Conservation (phyloP, 1,284 basidiomycete genomes). For the Leccinum subrobustum region DNA sequence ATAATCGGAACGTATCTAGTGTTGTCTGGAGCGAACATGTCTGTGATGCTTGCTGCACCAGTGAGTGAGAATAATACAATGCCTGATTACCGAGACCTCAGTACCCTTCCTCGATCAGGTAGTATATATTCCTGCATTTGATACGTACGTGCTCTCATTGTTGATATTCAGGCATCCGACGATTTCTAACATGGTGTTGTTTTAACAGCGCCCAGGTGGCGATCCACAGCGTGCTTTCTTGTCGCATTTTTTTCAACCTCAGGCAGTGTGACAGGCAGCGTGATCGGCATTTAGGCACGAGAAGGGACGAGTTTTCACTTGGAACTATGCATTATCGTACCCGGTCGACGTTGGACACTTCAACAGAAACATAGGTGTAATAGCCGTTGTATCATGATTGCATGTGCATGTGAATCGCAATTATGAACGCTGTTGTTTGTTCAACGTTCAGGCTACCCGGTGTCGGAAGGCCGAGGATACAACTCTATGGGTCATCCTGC, state of each 20-base stretch:
- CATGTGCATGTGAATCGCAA: background rate
- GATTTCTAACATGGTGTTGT: constrained; percentile 10
- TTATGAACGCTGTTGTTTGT: background rate
- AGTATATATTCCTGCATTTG: constrained; percentile 18
- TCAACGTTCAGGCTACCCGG: background rate
- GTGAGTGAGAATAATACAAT: constrained; percentile 12
- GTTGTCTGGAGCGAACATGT: constrained; percentile 20
- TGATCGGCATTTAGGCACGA: constrained; percentile 4
- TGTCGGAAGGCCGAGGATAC: background rate
- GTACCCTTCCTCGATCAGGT: constrained; percentile 5
- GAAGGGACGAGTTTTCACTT: constrained; percentile 1
- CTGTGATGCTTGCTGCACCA: constrained; percentile 20
- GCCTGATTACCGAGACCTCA: background rate
- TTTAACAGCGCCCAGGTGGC: constrained; percentile 29
- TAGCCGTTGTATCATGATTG: background rate
- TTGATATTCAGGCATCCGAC: background rate
- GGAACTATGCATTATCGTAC: constrained; percentile 7
- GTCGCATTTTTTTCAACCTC: constrained; percentile 33
- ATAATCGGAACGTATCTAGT: constrained; percentile 14
- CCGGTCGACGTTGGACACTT: background rate
- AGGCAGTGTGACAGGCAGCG: constrained; percentile 22
- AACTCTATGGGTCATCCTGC: background rate
- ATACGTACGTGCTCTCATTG: constrained; percentile 26
- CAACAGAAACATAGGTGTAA: background rate
- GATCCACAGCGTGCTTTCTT: constrained; percentile 29